Base-by-base conservation (phyloP, 352 stramenopile genomes). In the Globisporangium mamillatum region DNA sequence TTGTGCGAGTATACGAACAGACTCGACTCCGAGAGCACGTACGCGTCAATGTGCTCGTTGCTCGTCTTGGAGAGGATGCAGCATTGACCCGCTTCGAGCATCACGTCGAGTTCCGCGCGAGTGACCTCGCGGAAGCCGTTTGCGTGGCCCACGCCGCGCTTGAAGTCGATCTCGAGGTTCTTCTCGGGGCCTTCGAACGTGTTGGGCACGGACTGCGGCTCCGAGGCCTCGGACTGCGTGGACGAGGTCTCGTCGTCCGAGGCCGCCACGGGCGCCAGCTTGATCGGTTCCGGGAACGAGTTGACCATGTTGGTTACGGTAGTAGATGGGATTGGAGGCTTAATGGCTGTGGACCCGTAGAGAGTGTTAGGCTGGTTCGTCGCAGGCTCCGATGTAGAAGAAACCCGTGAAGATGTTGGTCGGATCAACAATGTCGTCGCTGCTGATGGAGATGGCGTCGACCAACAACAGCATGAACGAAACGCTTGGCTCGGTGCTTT, bases 1-100 rank as follows among this genome's bases (percentile, higher is more conserved):
- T 99, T 99, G 89, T 98, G 94, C 8, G 95, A 87, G 78, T 99
- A 99, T 32, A 99, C 92, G 75, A 99, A 99, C 63, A 99, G 91
- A 32, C 92, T 99, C 53, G 92, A 99, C 79, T 98, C 95, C n/a
- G 89, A 98, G 50, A 98, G 75, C 54, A 98, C 94, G 71, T 98
- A 98, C 6, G 93, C 90, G 76, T 98, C 94, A 56, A 98, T 94
- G 78, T 98, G 97, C 27, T 97, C 88, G 75, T 99, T 99, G 68
- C 88, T 98, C 16, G 98, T 93, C 66, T 91, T 88, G 25, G 92
- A 98, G 9, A 99, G 79, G 72, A 99, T 99, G 67, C 95, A 97
- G 84, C 98, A 99, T 64, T 98, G 88, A 50, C 93, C 98, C 27
- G 93, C 89, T 25, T 88, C 86, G 65, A 98, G 97, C 75, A 99